Evolutionary conservation across 2,329 filamentous ascomycete genomes (phyloP), one percentile per base, ranked within the genome.

Genomic region (Achaetomium macrosporum): DNA sequence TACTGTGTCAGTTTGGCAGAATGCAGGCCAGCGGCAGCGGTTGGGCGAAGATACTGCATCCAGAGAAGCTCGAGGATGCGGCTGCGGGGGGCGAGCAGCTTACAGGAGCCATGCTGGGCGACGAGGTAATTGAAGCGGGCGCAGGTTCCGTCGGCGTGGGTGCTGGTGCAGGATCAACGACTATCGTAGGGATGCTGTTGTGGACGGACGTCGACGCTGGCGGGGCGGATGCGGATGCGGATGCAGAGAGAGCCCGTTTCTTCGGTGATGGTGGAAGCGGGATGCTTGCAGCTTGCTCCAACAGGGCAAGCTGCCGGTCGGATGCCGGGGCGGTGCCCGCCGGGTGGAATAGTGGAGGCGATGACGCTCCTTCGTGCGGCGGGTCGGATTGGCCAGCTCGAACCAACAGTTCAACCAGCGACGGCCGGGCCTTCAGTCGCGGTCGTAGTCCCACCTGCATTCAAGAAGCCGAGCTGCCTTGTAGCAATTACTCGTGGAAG

Each of bases 51-150:
- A 37, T 43, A 25, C n/a, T n/a, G 30, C 33, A 17, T 50, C 15
- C 35, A 25, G 35, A 16, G 5, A 35, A 35, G 46, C 46, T 43
- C 47, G 41, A 46, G 33, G 40, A 37, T 37, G 45, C 44, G 42
- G 19, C 15, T 31, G 47, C 36, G 33, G 29, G 50, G 43, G 47
- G 29, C 20, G 48, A 20, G 50, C 59, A 57, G 67, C 77, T 72
- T 77, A 81, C 78, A 64, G 77, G 72, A 71, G 77, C 73, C 78
- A 81, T 81, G 63, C 71, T 77, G 71, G 67, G 64, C 64, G 59
- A 52, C 47, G 46, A 44, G 41, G 58, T 42, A 59, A 61, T 58
- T 60, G 62, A 51, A 54, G 52, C 39, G 39, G 53, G 50, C 40
- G 49, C 61, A 57, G 60, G 61, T 47, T 61, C 59, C 40, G 58